These are phyloP conservation scores for Euclidium syriacum DNA, from an alignment of 345 rosid species.

Conservation along the genomic window DNA sequence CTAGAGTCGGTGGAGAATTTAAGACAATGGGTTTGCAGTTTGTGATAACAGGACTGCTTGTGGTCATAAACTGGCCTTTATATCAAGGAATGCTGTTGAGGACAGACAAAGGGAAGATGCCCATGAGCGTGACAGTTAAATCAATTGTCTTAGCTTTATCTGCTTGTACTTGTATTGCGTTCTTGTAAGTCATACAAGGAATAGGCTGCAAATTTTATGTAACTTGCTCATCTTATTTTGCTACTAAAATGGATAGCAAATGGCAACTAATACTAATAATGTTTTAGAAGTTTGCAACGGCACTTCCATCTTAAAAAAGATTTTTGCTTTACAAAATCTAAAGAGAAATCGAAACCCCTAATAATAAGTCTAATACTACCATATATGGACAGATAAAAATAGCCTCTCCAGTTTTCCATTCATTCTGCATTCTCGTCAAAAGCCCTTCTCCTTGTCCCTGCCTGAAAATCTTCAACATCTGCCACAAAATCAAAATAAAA, in stretches of 20 bases:
- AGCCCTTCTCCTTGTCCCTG: slow-evolving; percentile 20
- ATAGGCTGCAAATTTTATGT: background rate
- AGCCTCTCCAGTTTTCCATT: slow-evolving; percentile 13
- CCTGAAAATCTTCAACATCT: slow-evolving; percentile 27
- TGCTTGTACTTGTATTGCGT: slow-evolving; percentile 36
- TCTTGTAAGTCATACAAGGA: slow-evolving; percentile 7
- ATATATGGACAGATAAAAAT: slow-evolving; percentile 27
- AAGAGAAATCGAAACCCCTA: background rate
- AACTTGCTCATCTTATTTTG: background rate
- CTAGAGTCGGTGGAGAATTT: background rate
- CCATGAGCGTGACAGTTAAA: slow-evolving; percentile 35
- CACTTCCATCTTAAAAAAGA: slow-evolving; percentile 1
- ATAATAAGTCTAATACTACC: slow-evolving; percentile 13
- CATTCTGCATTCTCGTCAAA: slow-evolving; percentile 9
- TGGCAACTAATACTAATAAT: no score
- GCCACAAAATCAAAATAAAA: background rate
- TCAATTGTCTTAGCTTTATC: slow-evolving; percentile 37
- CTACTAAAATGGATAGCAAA: background rate
- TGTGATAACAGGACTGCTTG: slow-evolving; percentile 43
- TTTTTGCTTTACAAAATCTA: slow-evolving; percentile 26
- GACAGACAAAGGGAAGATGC: slow-evolving; percentile 65
- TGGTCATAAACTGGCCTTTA: slow-evolving; percentile 56
- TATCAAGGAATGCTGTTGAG: slow-evolving; percentile 54
- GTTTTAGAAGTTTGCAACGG: slow-evolving; percentile 13
- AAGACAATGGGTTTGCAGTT: slow-evolving; percentile 42